Base-by-base conservation (phyloP, 2,329 filamentous ascomycete species). In the Curvularia verruculosa region DNA sequence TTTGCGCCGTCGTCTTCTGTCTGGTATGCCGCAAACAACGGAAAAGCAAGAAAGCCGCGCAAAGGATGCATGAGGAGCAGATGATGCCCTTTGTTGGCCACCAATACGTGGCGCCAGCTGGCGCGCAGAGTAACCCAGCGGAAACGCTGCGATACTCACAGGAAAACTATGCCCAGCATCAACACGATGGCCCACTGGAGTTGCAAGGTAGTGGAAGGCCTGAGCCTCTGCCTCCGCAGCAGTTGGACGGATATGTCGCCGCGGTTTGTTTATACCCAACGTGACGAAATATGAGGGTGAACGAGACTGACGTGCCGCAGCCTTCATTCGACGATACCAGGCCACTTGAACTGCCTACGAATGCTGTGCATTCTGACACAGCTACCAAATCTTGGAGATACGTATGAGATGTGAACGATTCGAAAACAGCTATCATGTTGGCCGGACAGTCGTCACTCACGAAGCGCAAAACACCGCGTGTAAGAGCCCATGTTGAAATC, bases 321-420 rank as follows among this genome's bases (percentile, higher is more conserved):
- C 51, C 58, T 8, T 43, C 28, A 1, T 46, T 60, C 3, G 48
- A 62, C 40, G 37, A 60, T 39, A 28, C 39, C 2, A 49, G 37
- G 31, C 57, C 60, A 19, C 29, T 59, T n/a, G 60, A 64, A 54
- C 29, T 64, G 31, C 62, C 62, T 3, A 49, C 53, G 15, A 39
- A 41, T 41, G 49, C 7, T 15, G 31, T 46, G 10, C 37, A 23
- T 46, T 19, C 10, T 5, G 24, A 19, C 3, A 44, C 29, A 19
- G 28, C 50, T 13, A 8, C 15, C 13, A 41, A 23, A 21, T n/a
- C 18, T 29, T 31, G 23, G 12, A 28, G n/a, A 29, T 50, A 34
- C 9, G 19, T 5, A 31, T 43, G 48, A 50, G 8, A 12, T 10
- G 6, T 19, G 28, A 13, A 29, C n/a, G 21, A 1, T 23, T 2